These are phyloP conservation scores for Cenchrus purpureus DNA, from an alignment of 176 grass and related monocot genomes.

Conservation along the genomic window DNA sequence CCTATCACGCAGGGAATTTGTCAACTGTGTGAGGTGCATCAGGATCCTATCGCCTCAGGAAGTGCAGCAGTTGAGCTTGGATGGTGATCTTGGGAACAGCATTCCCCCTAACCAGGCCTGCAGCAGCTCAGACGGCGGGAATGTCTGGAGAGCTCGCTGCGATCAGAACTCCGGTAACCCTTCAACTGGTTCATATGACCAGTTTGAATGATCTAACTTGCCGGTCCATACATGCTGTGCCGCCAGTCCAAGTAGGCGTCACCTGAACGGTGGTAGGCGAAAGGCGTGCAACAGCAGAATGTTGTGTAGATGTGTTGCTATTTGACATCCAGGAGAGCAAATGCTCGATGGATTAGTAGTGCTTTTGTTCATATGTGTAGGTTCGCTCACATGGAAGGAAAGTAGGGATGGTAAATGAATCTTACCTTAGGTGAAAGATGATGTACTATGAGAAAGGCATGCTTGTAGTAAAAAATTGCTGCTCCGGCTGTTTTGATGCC, in stretches of 20 bases:
- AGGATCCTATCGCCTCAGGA: slow-evolving; percentile 79
- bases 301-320: slow-evolving; percentile 51
- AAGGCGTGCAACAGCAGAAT: not conserved
- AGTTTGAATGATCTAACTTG: slow-evolving; percentile 62
- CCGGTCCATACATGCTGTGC: not conserved
- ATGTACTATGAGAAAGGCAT: slow-evolving; percentile 34
- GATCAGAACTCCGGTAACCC: slow-evolving; percentile 85
- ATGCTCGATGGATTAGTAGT: slow-evolving; percentile 34
- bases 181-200: slow-evolving; percentile 76
- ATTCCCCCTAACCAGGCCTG: slow-evolving; percentile 64
- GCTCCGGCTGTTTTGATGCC: slow-evolving; percentile 14
- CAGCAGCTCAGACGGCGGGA: slow-evolving; percentile 69
- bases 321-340: slow-evolving; percentile 44
- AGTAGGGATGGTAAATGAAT: slow-evolving; percentile 47
- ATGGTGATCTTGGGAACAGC: slow-evolving; percentile 68
- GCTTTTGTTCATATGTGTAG: slow-evolving; percentile 67
- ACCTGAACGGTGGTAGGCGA: not conserved
- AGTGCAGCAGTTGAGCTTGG: slow-evolving; percentile 82
- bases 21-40: slow-evolving; percentile 69
- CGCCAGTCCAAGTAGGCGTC: not conserved
- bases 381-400: slow-evolving; percentile 43
- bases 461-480: slow-evolving; percentile 25
- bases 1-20: slow-evolving; percentile 71
- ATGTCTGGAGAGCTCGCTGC: slow-evolving; percentile 64
- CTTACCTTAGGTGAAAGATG: slow-evolving; percentile 45